Percentiles rank a stretch among this genome's conserved stretches.
These are phyloP conservation scores for Anisogramma anomala DNA, from an alignment of 2,329 filamentous ascomycete genomes.

Conservation along the genomic window DNA sequence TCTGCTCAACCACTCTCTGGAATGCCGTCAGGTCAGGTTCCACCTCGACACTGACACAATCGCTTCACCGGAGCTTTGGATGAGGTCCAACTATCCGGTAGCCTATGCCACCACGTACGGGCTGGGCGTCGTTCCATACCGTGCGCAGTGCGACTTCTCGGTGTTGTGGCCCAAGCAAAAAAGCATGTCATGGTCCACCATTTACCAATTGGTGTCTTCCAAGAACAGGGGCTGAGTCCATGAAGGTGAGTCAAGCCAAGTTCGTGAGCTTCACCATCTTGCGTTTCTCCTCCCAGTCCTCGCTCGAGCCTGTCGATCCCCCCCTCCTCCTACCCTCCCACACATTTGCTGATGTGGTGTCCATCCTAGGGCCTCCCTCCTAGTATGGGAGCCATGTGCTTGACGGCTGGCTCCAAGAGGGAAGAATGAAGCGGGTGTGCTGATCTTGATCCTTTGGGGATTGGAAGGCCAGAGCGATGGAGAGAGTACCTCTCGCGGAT, in stretches of 20 bases:
- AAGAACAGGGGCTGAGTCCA: neutral
- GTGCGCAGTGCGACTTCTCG: conserved; percentile 11
- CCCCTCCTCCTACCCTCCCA: neutral
- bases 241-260: neutral
- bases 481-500: neutral
- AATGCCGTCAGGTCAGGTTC: conserved; percentile 14
- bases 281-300: neutral
- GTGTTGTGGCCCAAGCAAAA: conserved; percentile 11
- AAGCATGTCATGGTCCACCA: conserved; percentile 11
- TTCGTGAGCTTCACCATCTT: conserved; percentile 2
- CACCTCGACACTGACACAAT: conserved; percentile 7
- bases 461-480: neutral
- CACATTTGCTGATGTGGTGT: conserved; percentile 4
- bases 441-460: conserved; percentile 11
- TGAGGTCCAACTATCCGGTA: conserved; percentile 4
- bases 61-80: conserved; percentile 1
- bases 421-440: conserved; percentile 12
- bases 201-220: conserved; percentile 9
- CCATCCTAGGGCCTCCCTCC: conserved; percentile 9
- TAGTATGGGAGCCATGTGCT: conserved; percentile 5
- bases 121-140: conserved; percentile 4
- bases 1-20: conserved; percentile 6
- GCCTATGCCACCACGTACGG: too few species aligned
- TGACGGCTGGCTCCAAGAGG: conserved; percentile 5
- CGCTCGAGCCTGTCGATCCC: conserved; percentile 10